Evolutionary conservation across 2,329 filamentous ascomycete genomes (phyloP).

Genomic region (Fusarium longipes): DNA sequence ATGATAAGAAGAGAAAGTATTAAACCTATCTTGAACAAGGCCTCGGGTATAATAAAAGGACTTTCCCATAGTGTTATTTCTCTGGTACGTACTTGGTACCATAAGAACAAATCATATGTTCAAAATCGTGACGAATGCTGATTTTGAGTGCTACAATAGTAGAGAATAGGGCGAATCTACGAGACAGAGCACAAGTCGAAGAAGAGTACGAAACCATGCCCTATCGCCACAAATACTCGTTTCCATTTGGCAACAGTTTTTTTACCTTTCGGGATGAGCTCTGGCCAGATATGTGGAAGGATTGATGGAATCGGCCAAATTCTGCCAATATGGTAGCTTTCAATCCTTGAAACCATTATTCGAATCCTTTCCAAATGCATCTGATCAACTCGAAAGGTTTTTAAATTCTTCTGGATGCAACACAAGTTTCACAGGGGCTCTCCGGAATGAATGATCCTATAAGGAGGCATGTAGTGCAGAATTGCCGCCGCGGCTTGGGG

Average conservation of each 20-base stretch:
- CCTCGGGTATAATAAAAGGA: background rate
- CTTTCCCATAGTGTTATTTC: background rate
- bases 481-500: background rate
- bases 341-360: too few relatives aligned
- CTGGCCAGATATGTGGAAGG: background rate
- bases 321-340: too few relatives aligned
- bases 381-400: background rate
- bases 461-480: background rate
- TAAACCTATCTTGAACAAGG: background rate
- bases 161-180: background rate
- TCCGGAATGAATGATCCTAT: background rate
- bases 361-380: too few relatives aligned
- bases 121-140: too few relatives aligned
- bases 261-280: too few relatives aligned
- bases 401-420: background rate
- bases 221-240: too few relatives aligned
- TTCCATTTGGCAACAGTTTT: background rate
- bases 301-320: background rate
- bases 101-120: too few relatives aligned
- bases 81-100: background rate
- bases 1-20: too few relatives aligned
- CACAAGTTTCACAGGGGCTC: background rate
- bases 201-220: background rate
- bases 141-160: background rate
- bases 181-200: background rate